Conservation (phyloP, 306 rosid species). For the Acacia crassicarpa region DNA sequence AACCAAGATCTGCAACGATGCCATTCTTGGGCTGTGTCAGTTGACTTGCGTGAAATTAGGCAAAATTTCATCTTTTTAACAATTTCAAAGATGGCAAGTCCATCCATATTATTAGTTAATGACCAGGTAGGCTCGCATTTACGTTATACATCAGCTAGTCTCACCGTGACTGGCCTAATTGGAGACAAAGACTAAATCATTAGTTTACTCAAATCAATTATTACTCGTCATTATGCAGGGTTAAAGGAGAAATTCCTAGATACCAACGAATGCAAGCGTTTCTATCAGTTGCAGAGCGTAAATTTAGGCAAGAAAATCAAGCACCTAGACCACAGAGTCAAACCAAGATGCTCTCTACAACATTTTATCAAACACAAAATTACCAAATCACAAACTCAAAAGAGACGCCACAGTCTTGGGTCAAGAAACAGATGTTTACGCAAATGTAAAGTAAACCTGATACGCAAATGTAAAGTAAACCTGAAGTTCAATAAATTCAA, state of each 20-base stretch:
- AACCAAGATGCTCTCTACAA: background rate
- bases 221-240: background rate
- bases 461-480: too few species aligned
- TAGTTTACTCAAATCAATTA: background rate
- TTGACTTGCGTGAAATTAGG: background rate
- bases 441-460: background rate
- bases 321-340: background rate
- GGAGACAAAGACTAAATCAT: background rate
- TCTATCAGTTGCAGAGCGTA: background rate
- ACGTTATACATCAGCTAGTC: background rate
- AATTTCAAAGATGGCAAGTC: background rate
- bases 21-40: background rate
- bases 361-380: background rate
- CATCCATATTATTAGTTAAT: background rate
- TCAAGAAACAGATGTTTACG: too few species aligned
- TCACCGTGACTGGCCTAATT: background rate
- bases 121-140: background rate
- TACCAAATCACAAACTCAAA: background rate
- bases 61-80: background rate
- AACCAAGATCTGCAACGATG: background rate
- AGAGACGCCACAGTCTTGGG: background rate
- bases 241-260: background rate
- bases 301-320: background rate
- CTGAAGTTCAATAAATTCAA: background rate
- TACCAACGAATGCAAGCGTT: background rate